Evolutionary conservation across 805 yeast species (phyloP), one percentile per base, ranked within the genome.

Genomic region (Saturnispora silvae): DNA sequence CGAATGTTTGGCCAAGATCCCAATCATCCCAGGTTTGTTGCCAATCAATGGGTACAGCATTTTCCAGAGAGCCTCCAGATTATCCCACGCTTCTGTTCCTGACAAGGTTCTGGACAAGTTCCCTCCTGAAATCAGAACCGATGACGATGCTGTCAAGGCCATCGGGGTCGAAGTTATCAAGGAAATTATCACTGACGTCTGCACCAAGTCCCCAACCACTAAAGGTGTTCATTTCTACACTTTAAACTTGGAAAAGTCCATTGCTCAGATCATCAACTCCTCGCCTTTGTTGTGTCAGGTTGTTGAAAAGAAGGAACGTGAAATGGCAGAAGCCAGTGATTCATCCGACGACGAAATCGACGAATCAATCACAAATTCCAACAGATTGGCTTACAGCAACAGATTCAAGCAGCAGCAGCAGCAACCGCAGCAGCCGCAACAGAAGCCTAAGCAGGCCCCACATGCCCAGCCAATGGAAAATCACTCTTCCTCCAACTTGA

Each of bases 191-290:
- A 65, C 72, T 22, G 62, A 66, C 36, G 67, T 86, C 20, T 65
- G 70, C 48, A 64, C 67, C 33, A 72, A 86, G 0, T 53, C 66
- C 19, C 72, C 74, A 10, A 61, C 77, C 33, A 63, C 81, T n/a
- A 73, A 72, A 43, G 94, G 96, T 2, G 80, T 81, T 62, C 98
- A 92, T 57, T 86, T 92, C 57, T 92, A 89, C 56, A 82, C 96
- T 0, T 69, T 92, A 47, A 92, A 92, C 54, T 67, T 92, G 54
- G 98, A 92, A 57, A 85, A 85, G 53, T 82, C 95, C 1, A 78
- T 86, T 29, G 96, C 96, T 1, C 80, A 81, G 45, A 77, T 92
- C 29, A 72, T 92, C 5, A 77, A 79, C 35, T 65, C 65, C 22
- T 75, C 86, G 0, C 59, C 68, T 3, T 59, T 77, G 13, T 60